Percentiles rank a stretch among this genome's conserved stretches.
Evolutionary conservation across 106 monocot genomes (phyloP).

Genomic region (Acorus calamus): DNA sequence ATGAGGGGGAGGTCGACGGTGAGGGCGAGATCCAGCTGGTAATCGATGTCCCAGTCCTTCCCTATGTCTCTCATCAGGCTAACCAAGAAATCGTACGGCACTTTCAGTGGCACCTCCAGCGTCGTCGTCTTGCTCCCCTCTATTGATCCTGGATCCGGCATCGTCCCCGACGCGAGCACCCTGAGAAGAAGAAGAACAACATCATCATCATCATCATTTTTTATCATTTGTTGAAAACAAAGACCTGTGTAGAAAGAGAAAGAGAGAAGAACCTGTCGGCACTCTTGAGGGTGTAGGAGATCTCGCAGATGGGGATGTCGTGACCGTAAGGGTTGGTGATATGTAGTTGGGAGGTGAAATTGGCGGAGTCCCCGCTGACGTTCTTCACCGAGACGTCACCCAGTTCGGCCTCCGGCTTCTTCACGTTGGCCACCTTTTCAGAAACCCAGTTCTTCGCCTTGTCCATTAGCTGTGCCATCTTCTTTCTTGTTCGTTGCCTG

Average conservation of each 20-base stretch:
- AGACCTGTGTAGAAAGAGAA: neutral
- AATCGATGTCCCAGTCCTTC: conserved; percentile 87
- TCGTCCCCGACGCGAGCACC: conserved; percentile 52
- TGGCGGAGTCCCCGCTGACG: conserved; percentile 26
- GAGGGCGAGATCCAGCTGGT: conserved; percentile 47
- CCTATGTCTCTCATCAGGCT: conserved; percentile 61
- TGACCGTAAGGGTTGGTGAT: conserved; percentile 64
- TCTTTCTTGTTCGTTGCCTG: no score
- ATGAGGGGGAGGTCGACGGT: conserved; percentile 75
- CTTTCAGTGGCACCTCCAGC: conserved; percentile 54
- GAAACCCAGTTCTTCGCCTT: conserved; percentile 74
- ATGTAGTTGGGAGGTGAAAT: conserved; percentile 43
- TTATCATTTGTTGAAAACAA: neutral
- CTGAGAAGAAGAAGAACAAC: conserved; percentile 2
- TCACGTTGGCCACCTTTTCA: conserved; percentile 64
- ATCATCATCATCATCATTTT: no score
- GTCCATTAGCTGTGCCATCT: conserved; percentile 47
- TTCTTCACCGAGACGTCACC: conserved; percentile 32
- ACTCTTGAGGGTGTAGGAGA: conserved; percentile 70
- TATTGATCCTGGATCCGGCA: conserved; percentile 61
- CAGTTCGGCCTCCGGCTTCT: conserved; percentile 74
- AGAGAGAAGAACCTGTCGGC: conserved; percentile 28
- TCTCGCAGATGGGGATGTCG: conserved; percentile 65
- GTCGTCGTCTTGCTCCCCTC: conserved; percentile 34
- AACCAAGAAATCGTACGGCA: conserved; percentile 70